These are phyloP conservation scores for rapeseed (Brassica napus) DNA, from an alignment of 345 rosid genomes.

Conservation along the genomic window DNA sequence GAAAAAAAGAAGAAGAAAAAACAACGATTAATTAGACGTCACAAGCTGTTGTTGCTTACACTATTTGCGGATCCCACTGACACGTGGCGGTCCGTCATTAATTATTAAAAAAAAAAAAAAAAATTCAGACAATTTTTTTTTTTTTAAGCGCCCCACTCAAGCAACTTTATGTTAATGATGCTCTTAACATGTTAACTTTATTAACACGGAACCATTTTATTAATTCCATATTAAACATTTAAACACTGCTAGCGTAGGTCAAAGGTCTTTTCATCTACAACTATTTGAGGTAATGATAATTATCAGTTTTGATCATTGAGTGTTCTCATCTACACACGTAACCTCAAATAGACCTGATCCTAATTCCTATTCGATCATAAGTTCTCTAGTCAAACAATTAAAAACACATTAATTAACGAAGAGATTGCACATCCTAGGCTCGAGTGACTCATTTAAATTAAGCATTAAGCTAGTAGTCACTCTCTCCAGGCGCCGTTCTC, in stretches of 20 bases:
- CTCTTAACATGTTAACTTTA: background rate
- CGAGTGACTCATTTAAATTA: conserved; percentile 5
- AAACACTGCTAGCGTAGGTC: background rate
- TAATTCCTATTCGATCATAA: background rate
- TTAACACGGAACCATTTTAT: background rate
- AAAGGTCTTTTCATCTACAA: background rate
- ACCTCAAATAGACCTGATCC: background rate
- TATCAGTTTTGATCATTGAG: background rate
- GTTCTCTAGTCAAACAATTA: background rate
- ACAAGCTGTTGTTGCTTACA: no score
- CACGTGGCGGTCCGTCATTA: no score
- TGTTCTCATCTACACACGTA: background rate
- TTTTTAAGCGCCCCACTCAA: no score
- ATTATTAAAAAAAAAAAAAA: no score
- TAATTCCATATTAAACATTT: background rate
- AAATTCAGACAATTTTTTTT: no score
- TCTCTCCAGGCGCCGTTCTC: conserved; percentile 66
- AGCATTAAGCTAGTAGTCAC: conserved; percentile 28
- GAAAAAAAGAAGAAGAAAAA: no score
- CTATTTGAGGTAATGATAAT: background rate
- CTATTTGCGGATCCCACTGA: no score
- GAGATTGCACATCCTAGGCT: background rate
- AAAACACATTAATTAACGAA: conserved; percentile 13
- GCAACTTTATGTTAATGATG: no score
- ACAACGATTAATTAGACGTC: no score